Conservation (phyloP, 148 eudicot species). For the Talinum fruticosum region DNA sequence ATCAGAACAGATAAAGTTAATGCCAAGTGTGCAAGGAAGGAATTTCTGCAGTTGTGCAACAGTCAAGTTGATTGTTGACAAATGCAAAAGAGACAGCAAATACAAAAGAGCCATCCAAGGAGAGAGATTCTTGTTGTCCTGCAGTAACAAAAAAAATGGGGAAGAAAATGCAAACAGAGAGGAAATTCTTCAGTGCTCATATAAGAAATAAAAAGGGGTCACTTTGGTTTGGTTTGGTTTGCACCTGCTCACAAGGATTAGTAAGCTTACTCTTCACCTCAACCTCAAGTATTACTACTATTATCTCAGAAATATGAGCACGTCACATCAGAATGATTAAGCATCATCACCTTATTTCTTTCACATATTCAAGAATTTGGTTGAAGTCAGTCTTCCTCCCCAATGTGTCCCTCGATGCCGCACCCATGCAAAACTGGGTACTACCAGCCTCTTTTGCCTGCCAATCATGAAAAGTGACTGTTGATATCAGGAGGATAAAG, state of each 20-base stretch:
- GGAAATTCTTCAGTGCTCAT: neutral
- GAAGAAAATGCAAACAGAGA: neutral
- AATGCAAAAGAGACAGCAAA: too few relatives aligned
- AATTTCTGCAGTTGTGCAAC: too few relatives aligned
- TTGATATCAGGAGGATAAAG: neutral
- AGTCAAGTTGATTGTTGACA: too few relatives aligned
- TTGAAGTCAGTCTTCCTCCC: constrained; percentile 98
- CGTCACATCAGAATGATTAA: neutral
- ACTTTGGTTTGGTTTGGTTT: neutral
- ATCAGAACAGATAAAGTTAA: too few relatives aligned
- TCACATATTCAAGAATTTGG: constrained; percentile 92
- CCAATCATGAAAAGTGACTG: constrained; percentile 10
- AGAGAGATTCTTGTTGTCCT: too few relatives aligned
- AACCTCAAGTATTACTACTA: neutral
- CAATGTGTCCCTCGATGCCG: constrained; percentile 97
- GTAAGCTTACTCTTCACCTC: neutral
- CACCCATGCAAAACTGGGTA: constrained; percentile 99
- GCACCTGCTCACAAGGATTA: neutral
- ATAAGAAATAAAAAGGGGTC: neutral
- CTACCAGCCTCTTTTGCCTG: constrained; percentile 99
- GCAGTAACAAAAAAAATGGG: neutral
- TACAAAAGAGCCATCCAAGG: too few relatives aligned
- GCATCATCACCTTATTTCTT: constrained; percentile 78
- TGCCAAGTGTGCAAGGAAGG: too few relatives aligned
- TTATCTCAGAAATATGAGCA: neutral